phyloP scores from a whole-genome alignment of 78 protist species.

The Dictyostelium firmibasis region DNA sequence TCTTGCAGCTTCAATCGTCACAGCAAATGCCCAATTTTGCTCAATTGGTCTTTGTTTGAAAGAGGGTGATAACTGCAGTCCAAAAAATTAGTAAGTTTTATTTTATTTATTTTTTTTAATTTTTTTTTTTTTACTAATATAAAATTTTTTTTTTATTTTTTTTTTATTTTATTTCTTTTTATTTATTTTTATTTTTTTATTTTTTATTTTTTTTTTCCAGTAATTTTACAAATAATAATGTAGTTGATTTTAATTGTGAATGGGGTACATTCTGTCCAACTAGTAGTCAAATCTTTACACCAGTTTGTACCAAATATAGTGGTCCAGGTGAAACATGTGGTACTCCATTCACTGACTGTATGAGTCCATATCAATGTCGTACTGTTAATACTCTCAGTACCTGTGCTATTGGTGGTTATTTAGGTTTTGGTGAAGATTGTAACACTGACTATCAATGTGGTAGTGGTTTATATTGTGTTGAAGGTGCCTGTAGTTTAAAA shows the following conservation, averaged over 20 bases:
- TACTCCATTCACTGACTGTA: background rate
- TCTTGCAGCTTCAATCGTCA: background rate
- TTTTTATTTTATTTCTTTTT: background rate
- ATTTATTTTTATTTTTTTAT: too few species aligned
- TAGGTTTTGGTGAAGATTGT: slow-evolving; percentile 7
- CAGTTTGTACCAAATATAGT: background rate
- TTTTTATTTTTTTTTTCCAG: background rate
- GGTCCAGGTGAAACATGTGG: background rate
- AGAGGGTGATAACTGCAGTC: background rate
- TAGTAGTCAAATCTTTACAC: background rate
- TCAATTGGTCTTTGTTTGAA: background rate
- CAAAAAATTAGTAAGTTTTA: background rate
- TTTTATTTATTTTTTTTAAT: background rate
- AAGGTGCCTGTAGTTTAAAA: background rate
- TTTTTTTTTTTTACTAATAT: too few species aligned
- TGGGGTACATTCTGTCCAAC: background rate
- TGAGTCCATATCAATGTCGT: background rate
- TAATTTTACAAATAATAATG: background rate
- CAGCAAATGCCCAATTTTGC: background rate
- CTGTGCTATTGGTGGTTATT: background rate
- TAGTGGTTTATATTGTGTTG: background rate
- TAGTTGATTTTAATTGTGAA: background rate
- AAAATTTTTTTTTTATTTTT: background rate
- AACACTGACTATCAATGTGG: background rate
- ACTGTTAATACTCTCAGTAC: background rate